A percentile compares a stretch with the other conserved stretches of the same genome.
Conservation (phyloP, 306 rosid species). For the Vicia villosa region DNA sequence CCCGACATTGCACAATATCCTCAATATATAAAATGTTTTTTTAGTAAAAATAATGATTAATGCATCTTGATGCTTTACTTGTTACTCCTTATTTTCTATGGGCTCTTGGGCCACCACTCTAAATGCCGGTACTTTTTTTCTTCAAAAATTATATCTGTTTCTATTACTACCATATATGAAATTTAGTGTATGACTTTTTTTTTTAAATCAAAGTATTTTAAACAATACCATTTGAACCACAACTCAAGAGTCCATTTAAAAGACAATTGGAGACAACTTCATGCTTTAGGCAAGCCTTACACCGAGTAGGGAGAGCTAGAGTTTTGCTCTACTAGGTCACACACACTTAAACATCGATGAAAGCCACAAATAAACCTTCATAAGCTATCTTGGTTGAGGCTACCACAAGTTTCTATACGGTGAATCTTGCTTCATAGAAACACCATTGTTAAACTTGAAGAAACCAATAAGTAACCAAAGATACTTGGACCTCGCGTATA, state of each 20-base stretch:
- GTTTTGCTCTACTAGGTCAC: not conserved
- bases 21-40: not conserved
- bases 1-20: not conserved
- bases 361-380: no score
- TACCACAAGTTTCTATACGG: not conserved
- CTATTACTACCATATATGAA: not conserved
- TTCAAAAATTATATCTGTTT: not conserved
- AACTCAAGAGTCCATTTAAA: not conserved
- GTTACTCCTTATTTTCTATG: not conserved
- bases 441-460: not conserved
- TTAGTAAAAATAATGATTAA: not conserved
- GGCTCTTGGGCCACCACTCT: not conserved
- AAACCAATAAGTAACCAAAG: not conserved
- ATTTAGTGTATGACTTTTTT: not conserved
- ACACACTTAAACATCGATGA: no score
- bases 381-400: not conserved
- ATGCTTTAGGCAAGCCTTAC: not conserved
- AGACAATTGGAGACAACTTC: not conserved
- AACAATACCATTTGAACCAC: not conserved
- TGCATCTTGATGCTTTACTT: constrained; percentile 1
- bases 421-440: no score
- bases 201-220: not conserved
- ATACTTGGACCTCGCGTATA: not conserved
- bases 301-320: not conserved
- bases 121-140: not conserved